Conservation (phyloP, 73 alveolate genomes). For the Paramecium tetraurelia region DNA sequence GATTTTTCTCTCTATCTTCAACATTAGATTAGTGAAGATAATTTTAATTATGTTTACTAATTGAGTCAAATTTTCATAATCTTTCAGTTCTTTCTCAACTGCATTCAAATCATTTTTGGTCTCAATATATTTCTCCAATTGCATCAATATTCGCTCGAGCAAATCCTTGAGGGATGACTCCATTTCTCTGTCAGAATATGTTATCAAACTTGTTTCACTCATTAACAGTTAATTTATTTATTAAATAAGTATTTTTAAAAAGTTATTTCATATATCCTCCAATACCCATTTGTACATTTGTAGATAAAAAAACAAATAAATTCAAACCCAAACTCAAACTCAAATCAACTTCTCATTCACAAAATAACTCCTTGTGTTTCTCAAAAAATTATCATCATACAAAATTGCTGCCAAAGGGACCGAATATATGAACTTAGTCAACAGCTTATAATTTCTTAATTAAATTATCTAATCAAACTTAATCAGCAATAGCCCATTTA, state of each 20-base stretch:
- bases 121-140: conserved; percentile 4
- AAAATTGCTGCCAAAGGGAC: neutral
- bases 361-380: neutral
- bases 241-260: neutral
- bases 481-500: neutral
- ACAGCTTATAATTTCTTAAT: neutral
- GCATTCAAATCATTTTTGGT: conserved; percentile 18
- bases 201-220: neutral
- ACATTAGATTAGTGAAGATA: conserved; percentile 19
- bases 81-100: conserved; percentile 29
- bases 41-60: conserved; percentile 1
- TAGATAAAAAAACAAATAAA: neutral
- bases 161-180: conserved; percentile 21
- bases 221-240: conserved; percentile 33
- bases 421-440: neutral
- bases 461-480: neutral
- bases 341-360: neutral
- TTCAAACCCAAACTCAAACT: neutral
- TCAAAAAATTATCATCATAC: neutral
- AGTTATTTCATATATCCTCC: neutral
- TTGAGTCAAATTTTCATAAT: conserved; percentile 26
- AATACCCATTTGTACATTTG: neutral
- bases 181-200: conserved; percentile 34
- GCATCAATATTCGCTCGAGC: neutral
- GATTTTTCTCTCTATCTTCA: neutral